Evolutionary conservation across 1,284 basidiomycete species (phyloP).

Genomic region (Ganoderma leucocontextum): DNA sequence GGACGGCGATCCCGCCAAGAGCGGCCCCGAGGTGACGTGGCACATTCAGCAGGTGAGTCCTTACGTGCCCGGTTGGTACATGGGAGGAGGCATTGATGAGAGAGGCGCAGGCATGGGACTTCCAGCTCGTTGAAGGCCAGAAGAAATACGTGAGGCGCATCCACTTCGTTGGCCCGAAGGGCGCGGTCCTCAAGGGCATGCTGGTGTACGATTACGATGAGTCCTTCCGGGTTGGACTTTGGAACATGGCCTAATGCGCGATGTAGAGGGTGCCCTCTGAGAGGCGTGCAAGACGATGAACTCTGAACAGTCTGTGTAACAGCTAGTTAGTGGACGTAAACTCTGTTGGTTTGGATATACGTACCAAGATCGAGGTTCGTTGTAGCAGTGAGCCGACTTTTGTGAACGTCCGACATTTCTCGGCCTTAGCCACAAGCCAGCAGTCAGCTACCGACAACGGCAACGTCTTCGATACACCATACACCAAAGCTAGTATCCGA

Average conservation of each 20-base stretch:
- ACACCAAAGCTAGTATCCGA: neutral
- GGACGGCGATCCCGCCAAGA: neutral
- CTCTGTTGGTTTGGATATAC: too few relatives aligned
- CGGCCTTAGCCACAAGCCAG: neutral
- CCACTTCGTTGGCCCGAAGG: constrained; percentile 1
- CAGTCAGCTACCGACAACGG: too few relatives aligned
- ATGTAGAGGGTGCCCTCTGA: neutral
- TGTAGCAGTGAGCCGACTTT: too few relatives aligned
- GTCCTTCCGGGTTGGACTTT: neutral
- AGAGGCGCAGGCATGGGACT: neutral
- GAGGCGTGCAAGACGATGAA: too few relatives aligned
- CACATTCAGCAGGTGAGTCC: constrained; percentile 8
- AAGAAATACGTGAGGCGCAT: constrained; percentile 3
- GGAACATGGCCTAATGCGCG: neutral
- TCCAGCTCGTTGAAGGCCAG: constrained; percentile 1
- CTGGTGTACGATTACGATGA: neutral
- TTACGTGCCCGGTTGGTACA: neutral
- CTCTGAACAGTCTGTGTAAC: neutral
- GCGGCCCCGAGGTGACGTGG: constrained; percentile 6
- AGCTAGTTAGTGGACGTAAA: neutral
- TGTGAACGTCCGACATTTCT: neutral
- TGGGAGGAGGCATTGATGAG: too few relatives aligned
- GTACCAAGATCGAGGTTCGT: neutral
- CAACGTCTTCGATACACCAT: neutral
- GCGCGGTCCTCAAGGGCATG: neutral